Evolutionary conservation across 1,139 yeast genomes (phyloP).

Genomic region (Yamadazyma friedrichii): DNA sequence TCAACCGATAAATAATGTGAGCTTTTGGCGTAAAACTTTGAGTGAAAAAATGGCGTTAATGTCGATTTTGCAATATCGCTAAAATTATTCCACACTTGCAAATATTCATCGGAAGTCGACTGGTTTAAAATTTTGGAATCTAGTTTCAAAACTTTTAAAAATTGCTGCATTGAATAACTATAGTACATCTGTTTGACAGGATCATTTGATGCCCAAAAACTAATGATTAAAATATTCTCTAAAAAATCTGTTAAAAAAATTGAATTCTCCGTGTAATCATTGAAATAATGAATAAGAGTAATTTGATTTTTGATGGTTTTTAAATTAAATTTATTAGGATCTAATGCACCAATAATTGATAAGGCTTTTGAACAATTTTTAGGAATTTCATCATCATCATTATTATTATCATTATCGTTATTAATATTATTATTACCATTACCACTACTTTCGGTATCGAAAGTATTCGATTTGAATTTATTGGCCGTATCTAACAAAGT

Average conservation of each 20-base stretch:
- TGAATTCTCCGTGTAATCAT: slow-evolving; percentile 60
- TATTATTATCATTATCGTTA: slow-evolving; percentile 18
- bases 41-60: slow-evolving; percentile 69
- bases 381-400: slow-evolving; percentile 41
- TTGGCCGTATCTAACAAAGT: slow-evolving; percentile 60
- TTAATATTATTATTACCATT: background rate
- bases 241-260: slow-evolving; percentile 66
- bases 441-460: background rate
- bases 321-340: slow-evolving; percentile 58
- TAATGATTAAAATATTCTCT: slow-evolving; percentile 67
- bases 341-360: slow-evolving; percentile 78
- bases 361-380: slow-evolving; percentile 65
- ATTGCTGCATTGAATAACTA: slow-evolving; percentile 89
- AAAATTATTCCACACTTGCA: slow-evolving; percentile 59
- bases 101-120: slow-evolving; percentile 18
- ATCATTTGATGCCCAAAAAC: slow-evolving; percentile 87
- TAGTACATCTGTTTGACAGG: slow-evolving; percentile 82
- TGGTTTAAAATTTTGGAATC: slow-evolving; percentile 35
- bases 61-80: slow-evolving; percentile 72
- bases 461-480: slow-evolving; percentile 40
- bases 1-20: slow-evolving; percentile 36
- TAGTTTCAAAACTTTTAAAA: slow-evolving; percentile 60
- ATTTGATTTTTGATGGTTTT: slow-evolving; percentile 43
- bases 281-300: slow-evolving; percentile 59
- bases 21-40: slow-evolving; percentile 53